Percentiles rank a stretch among this genome's conserved stretches.
Conservation (phyloP, 176 grass and related monocot genomes). For the Otatea glauca region DNA sequence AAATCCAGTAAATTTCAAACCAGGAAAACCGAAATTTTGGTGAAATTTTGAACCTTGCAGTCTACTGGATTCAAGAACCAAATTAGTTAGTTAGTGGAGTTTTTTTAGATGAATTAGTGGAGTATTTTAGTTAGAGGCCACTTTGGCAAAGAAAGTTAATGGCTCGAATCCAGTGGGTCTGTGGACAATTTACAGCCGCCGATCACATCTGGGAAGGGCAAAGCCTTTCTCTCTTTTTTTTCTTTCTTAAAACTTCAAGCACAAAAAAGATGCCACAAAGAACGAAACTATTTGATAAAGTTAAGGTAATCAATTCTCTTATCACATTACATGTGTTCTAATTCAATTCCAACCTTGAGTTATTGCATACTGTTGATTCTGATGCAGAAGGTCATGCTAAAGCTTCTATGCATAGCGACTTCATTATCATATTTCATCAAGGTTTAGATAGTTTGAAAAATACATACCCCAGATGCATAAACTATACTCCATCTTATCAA, state of each 20-base stretch:
- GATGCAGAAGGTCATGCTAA: background rate
- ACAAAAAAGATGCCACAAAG: background rate
- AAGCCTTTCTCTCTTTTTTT: background rate
- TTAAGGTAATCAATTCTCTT: background rate
- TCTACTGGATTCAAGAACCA: background rate
- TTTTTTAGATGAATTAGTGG: no score
- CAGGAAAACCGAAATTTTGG: no score
- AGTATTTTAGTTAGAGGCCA: slow-evolving; percentile 1
- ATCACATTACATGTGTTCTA: background rate
- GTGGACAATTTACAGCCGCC: background rate
- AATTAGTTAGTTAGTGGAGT: background rate
- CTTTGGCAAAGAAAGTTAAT: slow-evolving; percentile 2
- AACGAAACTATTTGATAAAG: background rate
- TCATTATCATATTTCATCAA: no score
- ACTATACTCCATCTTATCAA: no score
- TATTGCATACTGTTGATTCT: no score
- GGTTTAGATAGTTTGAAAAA: no score
- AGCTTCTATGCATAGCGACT: background rate
- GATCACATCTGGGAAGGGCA: background rate
- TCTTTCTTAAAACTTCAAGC: background rate
- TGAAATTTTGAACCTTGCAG: no score
- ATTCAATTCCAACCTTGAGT: background rate
- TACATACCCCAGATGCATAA: no score
- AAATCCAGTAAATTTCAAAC: no score
- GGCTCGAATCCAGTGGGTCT: background rate